Evolutionary conservation across 2,329 filamentous ascomycete species (phyloP).

Genomic region (Fusarium virguliforme): DNA sequence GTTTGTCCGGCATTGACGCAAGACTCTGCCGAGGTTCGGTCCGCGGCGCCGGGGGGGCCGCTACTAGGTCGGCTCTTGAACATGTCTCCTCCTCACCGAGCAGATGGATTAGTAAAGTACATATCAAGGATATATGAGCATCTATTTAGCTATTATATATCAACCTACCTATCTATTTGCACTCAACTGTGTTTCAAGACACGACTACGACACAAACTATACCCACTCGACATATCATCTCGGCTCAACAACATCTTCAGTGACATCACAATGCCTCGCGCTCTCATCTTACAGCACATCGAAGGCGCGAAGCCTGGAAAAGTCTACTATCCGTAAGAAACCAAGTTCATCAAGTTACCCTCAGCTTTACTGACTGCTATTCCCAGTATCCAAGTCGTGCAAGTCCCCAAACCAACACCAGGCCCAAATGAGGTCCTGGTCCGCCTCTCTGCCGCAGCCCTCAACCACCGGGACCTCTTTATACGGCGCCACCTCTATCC

Average conservation of each 20-base stretch:
- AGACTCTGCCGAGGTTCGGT: conserved; percentile 16
- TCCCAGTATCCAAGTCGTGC: conserved; percentile 71
- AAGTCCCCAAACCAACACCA: conserved; percentile 75
- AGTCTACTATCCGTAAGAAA: conserved; percentile 83
- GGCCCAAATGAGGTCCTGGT: conserved; percentile 80
- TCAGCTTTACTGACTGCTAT: conserved; percentile 18
- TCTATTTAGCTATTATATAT: background rate
- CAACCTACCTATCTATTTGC: background rate
- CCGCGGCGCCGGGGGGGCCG: conserved; percentile 8
- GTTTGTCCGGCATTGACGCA: background rate
- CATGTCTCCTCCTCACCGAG: background rate
- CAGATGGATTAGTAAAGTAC: conserved; percentile 20
- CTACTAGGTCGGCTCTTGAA: background rate
- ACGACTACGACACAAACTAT: background rate
- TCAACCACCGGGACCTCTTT: conserved; percentile 97
- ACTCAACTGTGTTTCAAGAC: background rate
- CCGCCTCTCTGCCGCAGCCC: conserved; percentile 82
- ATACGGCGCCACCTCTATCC: conserved; percentile 95
- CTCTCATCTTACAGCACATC: conserved; percentile 76
- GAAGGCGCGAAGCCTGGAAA: conserved; percentile 85
- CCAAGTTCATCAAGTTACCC: background rate
- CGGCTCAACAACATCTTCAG: background rate
- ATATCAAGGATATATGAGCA: background rate
- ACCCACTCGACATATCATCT: background rate
- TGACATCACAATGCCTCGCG: conserved; percentile 63